Percentiles rank a stretch among this genome's conserved stretches.
These are phyloP conservation scores for Pterocarpus macrocarpus DNA, from an alignment of 306 rosid species.

Conservation along the genomic window DNA sequence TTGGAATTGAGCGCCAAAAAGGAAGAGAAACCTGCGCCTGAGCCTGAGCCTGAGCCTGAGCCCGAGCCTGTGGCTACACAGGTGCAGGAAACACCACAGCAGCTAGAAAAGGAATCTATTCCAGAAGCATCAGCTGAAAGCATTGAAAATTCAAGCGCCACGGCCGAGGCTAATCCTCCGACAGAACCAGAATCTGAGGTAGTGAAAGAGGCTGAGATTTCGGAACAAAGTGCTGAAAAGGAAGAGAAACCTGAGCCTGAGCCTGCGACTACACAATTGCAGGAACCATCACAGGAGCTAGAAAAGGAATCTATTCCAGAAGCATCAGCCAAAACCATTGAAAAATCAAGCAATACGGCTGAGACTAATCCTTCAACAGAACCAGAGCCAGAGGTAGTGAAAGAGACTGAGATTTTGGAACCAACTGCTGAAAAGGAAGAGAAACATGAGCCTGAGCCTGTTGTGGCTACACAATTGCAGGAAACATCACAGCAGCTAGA, in stretches of 20 bases:
- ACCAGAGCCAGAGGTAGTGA: slow-evolving; percentile 36
- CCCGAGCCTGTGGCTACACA: neutral
- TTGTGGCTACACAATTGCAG: too few relatives aligned
- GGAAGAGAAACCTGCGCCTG: slow-evolving; percentile 36
- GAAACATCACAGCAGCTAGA: neutral
- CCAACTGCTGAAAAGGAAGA: slow-evolving; percentile 34
- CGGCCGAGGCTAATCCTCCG: slow-evolving; percentile 23
- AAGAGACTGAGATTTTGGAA: slow-evolving; percentile 40
- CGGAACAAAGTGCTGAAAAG: slow-evolving; percentile 17
- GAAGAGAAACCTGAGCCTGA: slow-evolving; percentile 36
- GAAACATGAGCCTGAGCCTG: slow-evolving; percentile 3
- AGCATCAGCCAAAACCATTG: slow-evolving; percentile 29
- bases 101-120: too few relatives aligned
- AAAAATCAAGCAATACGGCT: neutral
- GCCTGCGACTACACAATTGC: too few relatives aligned
- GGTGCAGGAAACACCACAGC: too few relatives aligned
- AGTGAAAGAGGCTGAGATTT: slow-evolving; percentile 40
- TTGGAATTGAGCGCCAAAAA: slow-evolving; percentile 18
- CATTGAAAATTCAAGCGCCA: slow-evolving; percentile 24
- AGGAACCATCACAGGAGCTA: neutral
- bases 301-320: neutral
- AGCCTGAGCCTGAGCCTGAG: neutral
- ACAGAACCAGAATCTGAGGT: slow-evolving; percentile 31
- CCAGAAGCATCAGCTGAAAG: slow-evolving; percentile 9
- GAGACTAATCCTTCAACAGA: slow-evolving; percentile 36